Percentiles rank a stretch among this genome's conserved stretches.
phyloP scores from a whole-genome alignment of 1,139 yeast genomes.

The Fermentozyma sake region DNA sequence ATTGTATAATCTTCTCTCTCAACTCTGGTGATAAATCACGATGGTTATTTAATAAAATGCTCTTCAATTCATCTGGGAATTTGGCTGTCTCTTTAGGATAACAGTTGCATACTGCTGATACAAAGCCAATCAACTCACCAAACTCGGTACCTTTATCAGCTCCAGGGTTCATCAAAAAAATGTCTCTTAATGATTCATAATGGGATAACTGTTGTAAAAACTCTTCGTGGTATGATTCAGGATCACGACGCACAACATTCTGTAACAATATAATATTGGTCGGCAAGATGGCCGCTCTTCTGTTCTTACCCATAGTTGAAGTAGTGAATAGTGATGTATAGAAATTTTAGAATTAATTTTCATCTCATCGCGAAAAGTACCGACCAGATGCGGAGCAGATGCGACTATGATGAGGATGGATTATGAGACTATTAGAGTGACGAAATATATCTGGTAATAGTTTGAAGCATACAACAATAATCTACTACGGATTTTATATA shows the following conservation, averaged over 20 bases:
- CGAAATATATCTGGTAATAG: no score
- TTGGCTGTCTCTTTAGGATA: slow-evolving; percentile 83
- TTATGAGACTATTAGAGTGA: no score
- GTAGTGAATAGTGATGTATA: not conserved
- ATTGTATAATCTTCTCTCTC: slow-evolving; percentile 87
- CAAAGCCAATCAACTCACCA: slow-evolving; percentile 81
- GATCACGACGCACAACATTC: slow-evolving; percentile 89
- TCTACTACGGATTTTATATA: no score
- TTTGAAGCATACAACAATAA: no score
- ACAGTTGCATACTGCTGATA: slow-evolving; percentile 86
- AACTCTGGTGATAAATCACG: slow-evolving; percentile 77
- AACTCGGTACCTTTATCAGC: slow-evolving; percentile 68
- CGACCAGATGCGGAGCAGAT: no score
- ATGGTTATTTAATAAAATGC: slow-evolving; percentile 68
- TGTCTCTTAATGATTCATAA: slow-evolving; percentile 84
- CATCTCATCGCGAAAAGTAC: slow-evolving; percentile 5
- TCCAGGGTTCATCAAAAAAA: slow-evolving; percentile 65
- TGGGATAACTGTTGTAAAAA: slow-evolving; percentile 89
- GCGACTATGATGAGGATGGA: no score
- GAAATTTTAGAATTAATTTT: slow-evolving; percentile 1
- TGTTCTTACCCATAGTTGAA: slow-evolving; percentile 68
- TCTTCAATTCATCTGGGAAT: slow-evolving; percentile 77
- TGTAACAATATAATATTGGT: slow-evolving; percentile 87
- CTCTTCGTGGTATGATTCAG: slow-evolving; percentile 90
- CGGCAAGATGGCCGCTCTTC: slow-evolving; percentile 89